Evolutionary conservation across 2,329 filamentous ascomycete genomes (phyloP).

Genomic region (Colletotrichum agaves): DNA sequence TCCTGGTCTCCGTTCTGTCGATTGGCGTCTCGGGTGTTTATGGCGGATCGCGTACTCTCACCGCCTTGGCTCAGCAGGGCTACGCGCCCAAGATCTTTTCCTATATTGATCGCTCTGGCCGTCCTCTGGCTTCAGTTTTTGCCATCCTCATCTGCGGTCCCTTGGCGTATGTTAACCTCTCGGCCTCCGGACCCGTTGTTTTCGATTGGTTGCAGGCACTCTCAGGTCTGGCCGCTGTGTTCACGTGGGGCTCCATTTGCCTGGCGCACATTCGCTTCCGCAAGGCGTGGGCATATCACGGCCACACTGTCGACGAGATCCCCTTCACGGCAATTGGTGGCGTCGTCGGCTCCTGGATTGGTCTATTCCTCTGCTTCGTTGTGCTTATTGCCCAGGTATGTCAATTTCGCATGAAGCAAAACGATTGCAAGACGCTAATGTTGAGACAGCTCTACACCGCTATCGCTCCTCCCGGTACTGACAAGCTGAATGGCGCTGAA

Average conservation of each 20-base stretch:
- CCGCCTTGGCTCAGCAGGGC: slow-evolving; percentile 65
- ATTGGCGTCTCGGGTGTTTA: slow-evolving; percentile 66
- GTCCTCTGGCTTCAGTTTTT: slow-evolving; percentile 58
- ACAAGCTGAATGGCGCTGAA: slow-evolving; percentile 51
- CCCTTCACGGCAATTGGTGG: slow-evolving; percentile 72
- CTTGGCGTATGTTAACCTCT: slow-evolving; percentile 59
- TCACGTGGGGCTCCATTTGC: slow-evolving; percentile 75
- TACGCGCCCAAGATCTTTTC: slow-evolving; percentile 64
- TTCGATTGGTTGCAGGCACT: slow-evolving; percentile 74
- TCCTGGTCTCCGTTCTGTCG: slow-evolving; percentile 64
- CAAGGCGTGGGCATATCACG: slow-evolving; percentile 66
- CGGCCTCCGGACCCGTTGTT: slow-evolving; percentile 58
- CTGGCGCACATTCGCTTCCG: slow-evolving; percentile 75
- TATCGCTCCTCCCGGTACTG: slow-evolving; percentile 51
- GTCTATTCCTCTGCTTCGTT: slow-evolving; percentile 65
- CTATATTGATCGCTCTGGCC: slow-evolving; percentile 64
- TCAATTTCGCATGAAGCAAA: not conserved
- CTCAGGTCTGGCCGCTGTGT: slow-evolving; percentile 70
- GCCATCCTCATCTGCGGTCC: slow-evolving; percentile 57
- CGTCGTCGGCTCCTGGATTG: slow-evolving; percentile 70
- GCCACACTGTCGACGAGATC: slow-evolving; percentile 70
- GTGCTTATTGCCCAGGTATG: slow-evolving; percentile 57
- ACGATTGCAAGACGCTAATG: not conserved
- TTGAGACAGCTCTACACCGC: slow-evolving; percentile 58
- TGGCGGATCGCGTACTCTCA: slow-evolving; percentile 65